phyloP scores from a whole-genome alignment of 495 filamentous ascomycete genomes.

The Podospora pseudopauciseta region DNA sequence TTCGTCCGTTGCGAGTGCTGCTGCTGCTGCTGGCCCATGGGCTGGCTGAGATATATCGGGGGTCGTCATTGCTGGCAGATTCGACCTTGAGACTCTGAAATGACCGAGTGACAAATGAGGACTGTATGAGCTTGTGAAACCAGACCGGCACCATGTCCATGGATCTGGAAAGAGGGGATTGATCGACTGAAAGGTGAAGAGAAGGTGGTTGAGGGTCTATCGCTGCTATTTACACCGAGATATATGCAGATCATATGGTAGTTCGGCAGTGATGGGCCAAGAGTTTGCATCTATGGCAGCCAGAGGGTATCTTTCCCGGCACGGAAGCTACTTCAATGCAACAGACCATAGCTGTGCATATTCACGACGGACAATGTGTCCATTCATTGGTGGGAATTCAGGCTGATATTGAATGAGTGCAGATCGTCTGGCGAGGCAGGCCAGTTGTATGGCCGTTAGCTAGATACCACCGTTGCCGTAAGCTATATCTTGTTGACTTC shows the following conservation, averaged over 20 bases:
- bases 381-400: neutral
- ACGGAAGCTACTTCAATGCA: neutral
- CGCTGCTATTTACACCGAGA: slow-evolving; percentile 30
- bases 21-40: neutral
- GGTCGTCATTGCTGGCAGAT: neutral
- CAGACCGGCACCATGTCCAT: neutral
- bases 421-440: neutral
- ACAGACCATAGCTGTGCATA: neutral
- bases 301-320: neutral
- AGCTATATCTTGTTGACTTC: neutral
- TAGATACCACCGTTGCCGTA: neutral
- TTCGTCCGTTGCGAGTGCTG: slow-evolving; percentile 12
- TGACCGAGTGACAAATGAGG: neutral
- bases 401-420: neutral
- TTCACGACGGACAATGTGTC: too few species aligned
- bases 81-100: neutral
- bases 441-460: neutral
- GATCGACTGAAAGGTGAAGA: neutral
- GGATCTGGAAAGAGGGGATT: neutral
- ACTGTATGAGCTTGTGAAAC: neutral
- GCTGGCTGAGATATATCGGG: neutral
- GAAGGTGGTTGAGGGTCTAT: too few species aligned
- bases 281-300: neutral
- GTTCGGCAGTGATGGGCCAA: neutral
- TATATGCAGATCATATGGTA: slow-evolving; percentile 27